Base-by-base conservation (phyloP, 169 alveolate species). In the Blepharisma undulans region DNA sequence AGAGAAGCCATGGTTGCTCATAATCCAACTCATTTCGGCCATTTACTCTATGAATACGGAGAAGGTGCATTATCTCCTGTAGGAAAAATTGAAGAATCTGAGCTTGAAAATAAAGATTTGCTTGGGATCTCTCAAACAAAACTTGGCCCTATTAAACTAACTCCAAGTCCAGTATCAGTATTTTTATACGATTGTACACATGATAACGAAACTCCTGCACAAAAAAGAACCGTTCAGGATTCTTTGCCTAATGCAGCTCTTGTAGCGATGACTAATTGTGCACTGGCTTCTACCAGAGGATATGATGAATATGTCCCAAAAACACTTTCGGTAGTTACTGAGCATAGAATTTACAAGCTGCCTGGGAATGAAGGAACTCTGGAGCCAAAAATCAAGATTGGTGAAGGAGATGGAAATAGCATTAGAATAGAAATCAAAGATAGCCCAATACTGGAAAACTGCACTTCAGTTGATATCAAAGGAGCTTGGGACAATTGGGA, bases 231-330 rank as follows among this genome's bases (percentile, higher is more conserved):
- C 48, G 91, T 96, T 27, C 87, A 93, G 87, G 94, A 97, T 93
- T 92, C 98, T 22, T 92, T 97, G 76, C 96, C 99, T 27, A 95
- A 94, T 59, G 93, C 98, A 87, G 99, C 98, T 4, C 81, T 97
- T 18, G 95, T 93, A 34, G 94, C 98, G 0, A 94, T 98, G 48
- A 84, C 98, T 29, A 95, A 94, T 61, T 92, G 97, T 82, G 97
- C 99, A 12, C 92, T 95, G n/a, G 99, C 99, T 0, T 93, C 99
- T 59, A 97, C 98, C 14, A 93, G 98, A 92, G 99, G 99, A 36
- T 97, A 92, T 92, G 99, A 98, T 91, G 97, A 94, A 91, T 76
- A 96, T 33, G 91, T 97, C 14, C 98, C 98, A 22, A 92, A 94
- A 59, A 96, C 96, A 29, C 96, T 98, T 19, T 92, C 97, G 78